Conservation (phyloP, 2,329 filamentous ascomycete genomes). For the Trichophyton verrucosum region DNA sequence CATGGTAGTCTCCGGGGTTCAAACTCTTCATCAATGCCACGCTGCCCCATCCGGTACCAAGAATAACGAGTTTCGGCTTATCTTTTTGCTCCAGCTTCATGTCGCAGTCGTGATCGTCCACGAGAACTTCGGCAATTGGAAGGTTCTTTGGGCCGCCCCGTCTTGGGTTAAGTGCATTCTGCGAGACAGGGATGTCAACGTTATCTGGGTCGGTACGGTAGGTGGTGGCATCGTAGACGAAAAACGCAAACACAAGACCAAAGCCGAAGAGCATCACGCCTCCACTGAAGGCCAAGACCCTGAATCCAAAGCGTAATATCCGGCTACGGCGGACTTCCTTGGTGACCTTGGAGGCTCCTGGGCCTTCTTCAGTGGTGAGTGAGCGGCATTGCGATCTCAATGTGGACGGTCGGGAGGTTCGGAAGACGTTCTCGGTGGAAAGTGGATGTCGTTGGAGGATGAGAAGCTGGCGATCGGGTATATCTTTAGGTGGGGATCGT, state of each 20-base stretch:
- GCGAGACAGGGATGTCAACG: slow-evolving; percentile 69
- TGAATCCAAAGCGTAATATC: slow-evolving; percentile 34
- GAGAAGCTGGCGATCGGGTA: background rate
- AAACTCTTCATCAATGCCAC: slow-evolving; percentile 84
- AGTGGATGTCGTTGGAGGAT: background rate
- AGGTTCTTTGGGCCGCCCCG: slow-evolving; percentile 88
- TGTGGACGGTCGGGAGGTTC: background rate
- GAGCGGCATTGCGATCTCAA: background rate
- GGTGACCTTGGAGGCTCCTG: background rate
- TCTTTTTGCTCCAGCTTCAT: slow-evolving; percentile 59
- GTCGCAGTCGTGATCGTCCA: slow-evolving; percentile 76
- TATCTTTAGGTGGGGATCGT: background rate
- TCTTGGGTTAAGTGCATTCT: slow-evolving; percentile 66
- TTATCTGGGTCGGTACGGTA: slow-evolving; percentile 60
- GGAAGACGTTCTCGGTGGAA: background rate
- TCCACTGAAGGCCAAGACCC: slow-evolving; percentile 59
- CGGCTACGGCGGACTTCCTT: background rate
- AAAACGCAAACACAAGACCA: slow-evolving; percentile 65
- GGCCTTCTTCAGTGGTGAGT: background rate
- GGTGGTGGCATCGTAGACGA: slow-evolving; percentile 84
- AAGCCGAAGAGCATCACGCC: slow-evolving; percentile 61
- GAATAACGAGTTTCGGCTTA: slow-evolving; percentile 83
- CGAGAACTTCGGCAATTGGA: slow-evolving; percentile 73
- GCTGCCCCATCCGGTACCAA: slow-evolving; percentile 91
- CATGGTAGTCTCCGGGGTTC: slow-evolving; percentile 83